phyloP scores from a whole-genome alignment of 2,329 filamentous ascomycete species.

The Escovopsis sp. region DNA sequence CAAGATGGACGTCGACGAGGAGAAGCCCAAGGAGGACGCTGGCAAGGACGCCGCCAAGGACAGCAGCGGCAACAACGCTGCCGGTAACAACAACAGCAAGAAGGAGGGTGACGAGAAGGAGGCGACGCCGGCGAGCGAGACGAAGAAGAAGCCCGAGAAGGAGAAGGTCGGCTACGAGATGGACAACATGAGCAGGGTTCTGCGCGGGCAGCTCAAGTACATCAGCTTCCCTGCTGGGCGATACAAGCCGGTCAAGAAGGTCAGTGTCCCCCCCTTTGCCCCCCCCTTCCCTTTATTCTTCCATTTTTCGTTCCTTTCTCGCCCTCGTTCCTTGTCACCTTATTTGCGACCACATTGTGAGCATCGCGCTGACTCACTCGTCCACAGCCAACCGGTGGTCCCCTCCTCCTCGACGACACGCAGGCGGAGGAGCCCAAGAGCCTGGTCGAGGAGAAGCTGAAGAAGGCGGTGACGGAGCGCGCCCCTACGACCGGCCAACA shows the following conservation, averaged over 20 bases:
- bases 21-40: conserved; percentile 35
- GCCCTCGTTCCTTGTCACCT: no score
- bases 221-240: conserved; percentile 82
- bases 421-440: conserved; percentile 63
- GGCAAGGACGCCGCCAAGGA: no score
- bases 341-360: no score
- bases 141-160: conserved; percentile 84
- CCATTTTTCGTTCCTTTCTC: no score
- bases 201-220: conserved; percentile 87
- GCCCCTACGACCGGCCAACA: conserved; percentile 38
- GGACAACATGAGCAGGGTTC: conserved; percentile 90
- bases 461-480: conserved; percentile 55
- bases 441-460: conserved; percentile 81
- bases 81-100: no score
- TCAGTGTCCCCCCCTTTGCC: no score
- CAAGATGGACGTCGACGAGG: conserved; percentile 78
- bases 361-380: no score
- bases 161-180: conserved; percentile 95
- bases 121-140: conserved; percentile 31
- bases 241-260: conserved; percentile 83
- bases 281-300: no score
- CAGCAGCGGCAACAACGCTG: no score
- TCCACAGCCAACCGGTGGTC: conserved; percentile 71
- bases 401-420: conserved; percentile 79
- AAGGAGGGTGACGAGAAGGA: conserved; percentile 53